Conservation (phyloP, 2,329 filamentous ascomycete genomes). For the Intubia oerlemansii region DNA sequence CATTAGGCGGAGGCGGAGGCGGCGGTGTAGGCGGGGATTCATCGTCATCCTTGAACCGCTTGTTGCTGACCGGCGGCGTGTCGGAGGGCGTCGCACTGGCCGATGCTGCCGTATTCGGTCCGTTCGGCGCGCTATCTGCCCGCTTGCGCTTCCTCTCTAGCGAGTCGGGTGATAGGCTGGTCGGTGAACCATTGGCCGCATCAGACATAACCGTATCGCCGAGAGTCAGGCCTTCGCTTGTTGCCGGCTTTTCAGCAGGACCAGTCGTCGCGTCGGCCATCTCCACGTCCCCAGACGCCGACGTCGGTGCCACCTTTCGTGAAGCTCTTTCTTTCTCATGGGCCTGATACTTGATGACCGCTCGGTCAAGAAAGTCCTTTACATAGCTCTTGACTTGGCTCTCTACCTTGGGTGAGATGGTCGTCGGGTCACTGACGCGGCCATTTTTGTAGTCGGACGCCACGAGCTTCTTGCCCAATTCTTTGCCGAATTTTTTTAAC, state of each 20-base stretch:
- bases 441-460: conserved; percentile 79
- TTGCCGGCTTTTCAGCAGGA: no score
- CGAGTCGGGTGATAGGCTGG: conserved; percentile 20
- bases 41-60: conserved; percentile 28
- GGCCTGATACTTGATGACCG: conserved; percentile 48
- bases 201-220: no score
- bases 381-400: conserved; percentile 70
- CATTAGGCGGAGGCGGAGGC: conserved; percentile 14
- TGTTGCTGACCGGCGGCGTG: conserved; percentile 31
- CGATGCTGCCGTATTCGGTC: no score
- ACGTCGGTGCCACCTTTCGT: no score
- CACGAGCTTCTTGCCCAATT: conserved; percentile 72
- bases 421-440: conserved; percentile 61
- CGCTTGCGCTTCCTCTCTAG: conserved; percentile 45
- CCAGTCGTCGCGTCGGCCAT: conserved; percentile 7
- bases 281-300: conserved; percentile 21
- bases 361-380: conserved; percentile 71
- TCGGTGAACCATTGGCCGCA: no score
- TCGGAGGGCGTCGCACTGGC: conserved; percentile 27
- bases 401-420: conserved; percentile 53
- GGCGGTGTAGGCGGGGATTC: conserved; percentile 25
- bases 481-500: conserved; percentile 38
- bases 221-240: no score
- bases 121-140: conserved; percentile 14
- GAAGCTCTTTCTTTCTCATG: no score